phyloP scores from a whole-genome alignment of 106 monocot genomes.

The Posidonia australis region DNA sequence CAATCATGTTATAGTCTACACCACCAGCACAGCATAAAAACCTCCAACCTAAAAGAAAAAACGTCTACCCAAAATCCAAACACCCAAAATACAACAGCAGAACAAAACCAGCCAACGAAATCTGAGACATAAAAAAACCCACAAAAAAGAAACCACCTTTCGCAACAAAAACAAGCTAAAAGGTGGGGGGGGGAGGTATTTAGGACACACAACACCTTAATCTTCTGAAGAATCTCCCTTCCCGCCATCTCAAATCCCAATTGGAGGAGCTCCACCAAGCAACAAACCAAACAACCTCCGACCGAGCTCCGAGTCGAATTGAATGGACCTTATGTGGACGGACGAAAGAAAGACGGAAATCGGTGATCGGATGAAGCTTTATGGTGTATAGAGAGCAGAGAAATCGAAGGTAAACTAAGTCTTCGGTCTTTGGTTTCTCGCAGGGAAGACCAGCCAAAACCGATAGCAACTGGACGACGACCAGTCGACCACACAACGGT shows the following conservation, averaged over 20 bases:
- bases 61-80: too few relatives aligned
- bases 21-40: too few relatives aligned
- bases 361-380: neutral
- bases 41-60: too few relatives aligned
- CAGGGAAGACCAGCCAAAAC: too few relatives aligned
- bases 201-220: neutral
- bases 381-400: too few relatives aligned
- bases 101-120: too few relatives aligned
- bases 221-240: conserved; percentile 7
- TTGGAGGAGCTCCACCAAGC: neutral
- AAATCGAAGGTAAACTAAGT: too few relatives aligned
- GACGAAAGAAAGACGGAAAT: neutral
- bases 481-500: too few relatives aligned
- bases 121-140: too few relatives aligned
- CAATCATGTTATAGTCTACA: too few relatives aligned
- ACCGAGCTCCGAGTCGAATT: neutral
- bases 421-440: neutral
- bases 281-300: neutral
- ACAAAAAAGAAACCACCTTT: neutral
- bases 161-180: neutral
- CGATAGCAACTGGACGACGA: neutral
- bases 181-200: neutral
- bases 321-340: neutral
- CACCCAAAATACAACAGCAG: too few relatives aligned
- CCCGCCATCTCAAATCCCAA: conserved; percentile 2